phyloP scores from a whole-genome alignment of 495 filamentous ascomycete genomes.

The Penicillium diatomitis region DNA sequence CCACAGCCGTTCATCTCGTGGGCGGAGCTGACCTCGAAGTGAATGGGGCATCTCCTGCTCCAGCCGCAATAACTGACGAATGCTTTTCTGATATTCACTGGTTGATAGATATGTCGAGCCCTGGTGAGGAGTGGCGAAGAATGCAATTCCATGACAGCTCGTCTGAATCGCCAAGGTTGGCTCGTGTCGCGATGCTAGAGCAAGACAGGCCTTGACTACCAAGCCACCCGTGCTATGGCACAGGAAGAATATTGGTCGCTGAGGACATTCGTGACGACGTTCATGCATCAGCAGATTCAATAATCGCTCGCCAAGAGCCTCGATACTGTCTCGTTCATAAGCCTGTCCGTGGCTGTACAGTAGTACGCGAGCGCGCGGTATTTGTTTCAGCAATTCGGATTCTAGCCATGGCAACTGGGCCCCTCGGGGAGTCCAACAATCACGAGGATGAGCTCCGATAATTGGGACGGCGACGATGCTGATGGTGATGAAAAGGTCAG shows the following conservation, averaged over 20 bases:
- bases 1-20: constrained; percentile 39
- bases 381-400: constrained; percentile 14
- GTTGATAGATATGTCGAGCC: constrained; percentile 58
- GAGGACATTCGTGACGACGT: constrained; percentile 17
- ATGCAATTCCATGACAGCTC: constrained; percentile 53
- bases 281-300: constrained; percentile 36
- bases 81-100: constrained; percentile 44
- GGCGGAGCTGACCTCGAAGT: constrained; percentile 39
- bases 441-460: constrained; percentile 32
- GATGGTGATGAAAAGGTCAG: neutral
- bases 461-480: constrained; percentile 38
- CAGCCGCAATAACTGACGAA: constrained; percentile 46
- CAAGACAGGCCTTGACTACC: constrained; percentile 49
- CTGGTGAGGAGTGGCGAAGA: constrained; percentile 52
- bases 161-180: constrained; percentile 36
- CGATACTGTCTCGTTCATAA: constrained; percentile 36
- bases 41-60: constrained; percentile 41
- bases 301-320: constrained; percentile 41
- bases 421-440: constrained; percentile 23
- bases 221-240: constrained; percentile 59
- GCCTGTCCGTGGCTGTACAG: constrained; percentile 47
- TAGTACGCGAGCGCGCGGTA: constrained; percentile 42
- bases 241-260: constrained; percentile 52
- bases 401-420: constrained; percentile 18
- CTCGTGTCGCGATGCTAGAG: constrained; percentile 33